A percentile compares a stretch with the other conserved stretches of the same genome.
These are phyloP conservation scores for Phytophthora colocasiae DNA, from an alignment of 352 stramenopile genomes.

Conservation along the genomic window DNA sequence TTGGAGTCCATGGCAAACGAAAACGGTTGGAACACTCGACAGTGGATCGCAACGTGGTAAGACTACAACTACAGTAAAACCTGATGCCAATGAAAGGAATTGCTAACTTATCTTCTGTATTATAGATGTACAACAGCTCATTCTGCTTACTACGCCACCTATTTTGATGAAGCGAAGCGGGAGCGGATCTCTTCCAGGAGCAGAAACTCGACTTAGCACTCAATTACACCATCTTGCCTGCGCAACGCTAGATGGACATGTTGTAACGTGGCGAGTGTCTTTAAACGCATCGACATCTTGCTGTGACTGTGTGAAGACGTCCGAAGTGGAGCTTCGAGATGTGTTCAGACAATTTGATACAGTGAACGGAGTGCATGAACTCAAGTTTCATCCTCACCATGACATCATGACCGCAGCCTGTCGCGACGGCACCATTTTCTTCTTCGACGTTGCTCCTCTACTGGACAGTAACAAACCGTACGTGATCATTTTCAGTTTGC, in stretches of 20 bases:
- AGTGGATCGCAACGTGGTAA: slow-evolving; percentile 59
- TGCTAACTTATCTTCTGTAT: not conserved
- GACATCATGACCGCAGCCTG: slow-evolving; percentile 58
- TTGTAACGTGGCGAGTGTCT: slow-evolving; percentile 65
- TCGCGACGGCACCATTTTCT: slow-evolving; percentile 74
- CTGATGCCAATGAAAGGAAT: slow-evolving; percentile 1
- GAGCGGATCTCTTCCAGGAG: slow-evolving; percentile 36
- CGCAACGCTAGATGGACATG: slow-evolving; percentile 61
- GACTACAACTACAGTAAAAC: not conserved
- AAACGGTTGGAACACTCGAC: slow-evolving; percentile 70
- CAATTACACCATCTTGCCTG: slow-evolving; percentile 59
- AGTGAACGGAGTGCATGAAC: slow-evolving; percentile 60
- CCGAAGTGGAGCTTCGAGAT: slow-evolving; percentile 69
- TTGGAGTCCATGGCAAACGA: slow-evolving; percentile 67
- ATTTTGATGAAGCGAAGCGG: slow-evolving; percentile 44
- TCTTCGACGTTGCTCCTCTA: slow-evolving; percentile 68
- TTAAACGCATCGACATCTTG: slow-evolving; percentile 34
- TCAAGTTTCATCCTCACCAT: slow-evolving; percentile 72
- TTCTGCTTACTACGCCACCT: slow-evolving; percentile 58
- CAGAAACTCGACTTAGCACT: slow-evolving; percentile 35
- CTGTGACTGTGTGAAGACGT: slow-evolving; percentile 62
- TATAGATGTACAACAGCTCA: slow-evolving; percentile 72
- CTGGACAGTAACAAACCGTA: slow-evolving; percentile 63
- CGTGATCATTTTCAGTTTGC: slow-evolving; percentile 4
- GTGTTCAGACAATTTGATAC: slow-evolving; percentile 63